Evolutionary conservation across 2,329 filamentous ascomycete genomes (phyloP).

Genomic region (Didymella pinodella): DNA sequence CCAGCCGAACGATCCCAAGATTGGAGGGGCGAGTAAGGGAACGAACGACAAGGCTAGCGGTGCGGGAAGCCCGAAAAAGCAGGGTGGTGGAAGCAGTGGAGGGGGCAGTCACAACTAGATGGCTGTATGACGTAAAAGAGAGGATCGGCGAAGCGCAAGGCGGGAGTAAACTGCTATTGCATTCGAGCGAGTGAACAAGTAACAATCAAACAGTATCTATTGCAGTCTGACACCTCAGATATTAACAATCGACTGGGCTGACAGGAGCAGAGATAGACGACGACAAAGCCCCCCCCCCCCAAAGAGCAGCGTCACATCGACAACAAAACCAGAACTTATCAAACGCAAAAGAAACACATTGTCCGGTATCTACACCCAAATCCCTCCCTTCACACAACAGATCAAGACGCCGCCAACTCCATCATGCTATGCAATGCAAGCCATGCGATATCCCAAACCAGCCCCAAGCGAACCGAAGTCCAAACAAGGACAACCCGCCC

Average conservation of each 20-base stretch:
- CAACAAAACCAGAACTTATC: neutral
- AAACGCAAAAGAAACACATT: conserved; percentile 10
- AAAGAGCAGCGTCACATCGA: no score
- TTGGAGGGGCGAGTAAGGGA: conserved; percentile 52
- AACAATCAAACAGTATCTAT: no score
- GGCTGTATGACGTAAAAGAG: neutral
- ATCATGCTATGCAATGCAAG: conserved; percentile 6
- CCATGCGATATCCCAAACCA: neutral
- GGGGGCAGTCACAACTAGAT: conserved; percentile 13
- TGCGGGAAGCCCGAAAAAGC: conserved; percentile 49
- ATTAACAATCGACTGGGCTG: no score
- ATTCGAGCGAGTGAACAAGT: no score
- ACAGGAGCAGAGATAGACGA: no score
- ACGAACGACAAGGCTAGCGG: conserved; percentile 45
- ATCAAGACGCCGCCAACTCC: conserved; percentile 14
- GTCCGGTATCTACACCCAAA: conserved; percentile 13
- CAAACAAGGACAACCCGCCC: neutral
- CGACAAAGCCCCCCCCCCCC: no score
- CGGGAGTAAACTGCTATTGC: neutral
- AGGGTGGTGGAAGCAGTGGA: conserved; percentile 44
- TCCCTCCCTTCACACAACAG: neutral
- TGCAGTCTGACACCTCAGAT: no score
- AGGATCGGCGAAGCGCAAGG: neutral
- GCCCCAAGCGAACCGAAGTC: no score
- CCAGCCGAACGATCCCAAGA: conserved; percentile 52